phyloP scores from a whole-genome alignment of 1,284 basidiomycete genomes.

The Neonothopanus nambi region DNA sequence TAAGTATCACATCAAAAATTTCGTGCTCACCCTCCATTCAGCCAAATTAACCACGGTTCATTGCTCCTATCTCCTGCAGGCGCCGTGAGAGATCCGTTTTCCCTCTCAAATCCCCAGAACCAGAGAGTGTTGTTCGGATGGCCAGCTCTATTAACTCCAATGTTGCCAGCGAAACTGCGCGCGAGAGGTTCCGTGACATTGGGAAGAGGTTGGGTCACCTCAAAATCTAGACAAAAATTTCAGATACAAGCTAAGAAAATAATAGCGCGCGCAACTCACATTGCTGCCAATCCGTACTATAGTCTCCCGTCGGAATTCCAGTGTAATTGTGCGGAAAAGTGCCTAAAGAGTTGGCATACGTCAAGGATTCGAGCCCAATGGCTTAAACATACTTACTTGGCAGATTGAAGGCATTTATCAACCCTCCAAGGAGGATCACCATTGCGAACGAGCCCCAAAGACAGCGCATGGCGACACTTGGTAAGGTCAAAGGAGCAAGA shows the following conservation, averaged over 20 bases:
- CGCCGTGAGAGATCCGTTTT: conserved; percentile 13
- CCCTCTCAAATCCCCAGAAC: conserved; percentile 15
- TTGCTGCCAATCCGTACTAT: conserved; percentile 14
- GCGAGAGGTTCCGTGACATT: conserved; percentile 14
- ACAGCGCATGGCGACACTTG: too few species aligned
- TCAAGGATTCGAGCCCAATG: neutral
- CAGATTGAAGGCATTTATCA: too few species aligned
- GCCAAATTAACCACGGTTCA: conserved; percentile 17
- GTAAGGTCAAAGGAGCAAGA: too few species aligned
- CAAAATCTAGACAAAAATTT: conserved; percentile 9
- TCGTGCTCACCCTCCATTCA: conserved; percentile 14
- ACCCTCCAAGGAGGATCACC: too few species aligned
- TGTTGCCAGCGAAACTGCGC: conserved; percentile 28
- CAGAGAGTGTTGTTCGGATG: conserved; percentile 16
- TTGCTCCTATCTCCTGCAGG: conserved; percentile 6
- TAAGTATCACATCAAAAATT: neutral
- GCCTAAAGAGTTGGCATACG: neutral
- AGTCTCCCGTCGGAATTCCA: conserved; percentile 13
- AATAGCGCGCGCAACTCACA: conserved; percentile 1
- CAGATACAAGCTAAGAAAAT: neutral
- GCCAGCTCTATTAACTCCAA: conserved; percentile 42
- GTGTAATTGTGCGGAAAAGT: conserved; percentile 17
- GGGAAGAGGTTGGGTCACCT: conserved; percentile 11
- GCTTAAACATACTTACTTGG: too few species aligned
- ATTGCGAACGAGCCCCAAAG: too few species aligned